A percentile compares a stretch with the other conserved stretches of the same genome.
These are phyloP conservation scores for Carnegiea gigantea DNA, from an alignment of 179 eudicot genomes.

Conservation along the genomic window DNA sequence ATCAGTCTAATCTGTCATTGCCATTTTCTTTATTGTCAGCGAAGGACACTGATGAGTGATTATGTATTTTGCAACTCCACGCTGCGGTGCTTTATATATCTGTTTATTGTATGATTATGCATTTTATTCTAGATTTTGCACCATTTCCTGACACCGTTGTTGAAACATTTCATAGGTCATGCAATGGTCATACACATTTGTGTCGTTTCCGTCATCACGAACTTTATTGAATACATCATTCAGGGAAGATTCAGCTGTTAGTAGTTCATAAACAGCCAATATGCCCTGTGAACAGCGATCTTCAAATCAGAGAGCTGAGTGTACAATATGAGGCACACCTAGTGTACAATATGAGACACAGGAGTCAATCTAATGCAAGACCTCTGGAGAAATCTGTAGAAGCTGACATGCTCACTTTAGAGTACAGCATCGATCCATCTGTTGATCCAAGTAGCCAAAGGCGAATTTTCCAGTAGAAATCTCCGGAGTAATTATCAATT, in stretches of 20 bases:
- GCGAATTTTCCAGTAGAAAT: not conserved
- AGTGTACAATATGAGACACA: not conserved
- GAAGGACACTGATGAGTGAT: too few species aligned
- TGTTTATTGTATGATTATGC: not conserved
- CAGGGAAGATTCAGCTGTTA: constrained; percentile 8
- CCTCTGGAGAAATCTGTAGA: not conserved
- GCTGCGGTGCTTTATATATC: not conserved
- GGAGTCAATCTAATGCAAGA: not conserved
- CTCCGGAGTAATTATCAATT: not conserved
- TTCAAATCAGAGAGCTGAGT: constrained; percentile 11
- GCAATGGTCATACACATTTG: constrained; percentile 10
- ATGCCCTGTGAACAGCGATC: constrained; percentile 10
- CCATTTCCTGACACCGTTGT: not conserved
- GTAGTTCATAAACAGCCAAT: not conserved
- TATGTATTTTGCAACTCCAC: too few species aligned
- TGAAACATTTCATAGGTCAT: constrained; percentile 17
- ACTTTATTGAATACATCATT: not conserved
- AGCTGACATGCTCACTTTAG: constrained; percentile 4
- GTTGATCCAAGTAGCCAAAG: constrained; percentile 14
- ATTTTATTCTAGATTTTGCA: not conserved
- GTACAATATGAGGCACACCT: not conserved
- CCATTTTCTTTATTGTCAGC: too few species aligned
- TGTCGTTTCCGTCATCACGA: not conserved
- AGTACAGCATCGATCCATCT: not conserved
- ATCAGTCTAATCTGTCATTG: too few species aligned